Evolutionary conservation across 116 monocot genomes (phyloP), one percentile per base, ranked within the genome.

Genomic region (Papilionanthe hybrid): DNA sequence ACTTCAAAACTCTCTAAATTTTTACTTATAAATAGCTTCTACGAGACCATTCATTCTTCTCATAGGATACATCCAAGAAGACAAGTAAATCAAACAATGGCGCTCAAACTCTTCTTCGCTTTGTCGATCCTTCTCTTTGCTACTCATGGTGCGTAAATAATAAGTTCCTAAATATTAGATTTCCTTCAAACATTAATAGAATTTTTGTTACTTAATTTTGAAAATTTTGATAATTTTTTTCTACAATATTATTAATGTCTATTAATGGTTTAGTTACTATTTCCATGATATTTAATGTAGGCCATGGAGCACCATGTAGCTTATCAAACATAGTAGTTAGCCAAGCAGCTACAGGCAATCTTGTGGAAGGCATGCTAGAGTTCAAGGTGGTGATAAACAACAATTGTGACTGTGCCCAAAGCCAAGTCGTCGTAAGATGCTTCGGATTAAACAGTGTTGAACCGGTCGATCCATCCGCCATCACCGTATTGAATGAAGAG

Each of bases 331-430:
- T 79, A 23, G 30, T 19, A 25, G 45, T 79, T 2, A 4, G 15
- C 53, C 79, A 79, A 72, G 30, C 69, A 1, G 49, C 25, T 15
- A 79, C 79, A 5, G 72, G 72, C n/a, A n/a, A 9, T 11, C n/a
- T 25, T 7, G 50, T 79, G 71, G 48, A 79, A 53, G 79, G 79
- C 20, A 48, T 49, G 79, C 72, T 28, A 1, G 79, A 79, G 79
- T 79, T 55, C 45, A 27, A 53, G 45, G 79, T 72, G 20, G 27
- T 17, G 15, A 30, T 79, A 27, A 72, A 4, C 49, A 79, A 79
- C 71, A 37, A 48, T 0, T 79, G 79, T 41, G 0, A 29, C 6
- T 79, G 79, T 43, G 25, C 79, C 37, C 50, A 71, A 60, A 30
- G 28, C 25, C 47, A 48, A 37, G 79, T 79, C 4, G 30, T 42